Percentiles rank a stretch among this genome's conserved stretches.
These are phyloP conservation scores for Alternaria novae-zelandiae DNA, from an alignment of 2,329 filamentous ascomycete species.

Conservation along the genomic window DNA sequence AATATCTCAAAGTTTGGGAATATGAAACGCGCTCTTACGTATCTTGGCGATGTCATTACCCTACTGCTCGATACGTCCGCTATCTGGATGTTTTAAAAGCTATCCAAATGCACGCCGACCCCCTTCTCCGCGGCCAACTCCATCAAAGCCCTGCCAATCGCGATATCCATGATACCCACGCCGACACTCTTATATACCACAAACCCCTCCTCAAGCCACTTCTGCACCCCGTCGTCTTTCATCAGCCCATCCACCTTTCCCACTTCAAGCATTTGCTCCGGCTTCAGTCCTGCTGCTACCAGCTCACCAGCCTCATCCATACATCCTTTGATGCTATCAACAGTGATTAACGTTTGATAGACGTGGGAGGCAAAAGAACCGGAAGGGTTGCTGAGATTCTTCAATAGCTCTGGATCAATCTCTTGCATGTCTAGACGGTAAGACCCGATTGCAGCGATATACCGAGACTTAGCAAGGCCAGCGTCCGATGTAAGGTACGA, in stretches of 20 bases:
- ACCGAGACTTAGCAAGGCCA: constrained; percentile 18
- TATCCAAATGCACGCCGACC: constrained; percentile 13
- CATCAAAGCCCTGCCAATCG: constrained; percentile 44
- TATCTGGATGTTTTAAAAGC: constrained; percentile 7
- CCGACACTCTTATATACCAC: constrained; percentile 60
- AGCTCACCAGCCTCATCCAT: constrained; percentile 57
- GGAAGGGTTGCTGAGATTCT: constrained; percentile 15
- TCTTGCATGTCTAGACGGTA: constrained; percentile 55
- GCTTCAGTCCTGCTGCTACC: constrained; percentile 47
- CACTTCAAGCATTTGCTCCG: constrained; percentile 19
- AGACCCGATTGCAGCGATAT: constrained; percentile 38
- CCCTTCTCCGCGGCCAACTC: constrained; percentile 21
- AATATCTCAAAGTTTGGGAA: neutral
- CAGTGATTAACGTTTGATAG: constrained; percentile 19
- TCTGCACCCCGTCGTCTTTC: neutral
- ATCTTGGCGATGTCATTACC: too few species aligned
- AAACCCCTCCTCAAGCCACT: constrained; percentile 43
- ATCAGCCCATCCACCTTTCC: constrained; percentile 7
- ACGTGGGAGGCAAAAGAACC: neutral
- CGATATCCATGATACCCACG: constrained; percentile 59
- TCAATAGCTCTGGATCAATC: constrained; percentile 53
- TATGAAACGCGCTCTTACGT: too few species aligned
- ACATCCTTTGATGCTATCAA: constrained; percentile 49
- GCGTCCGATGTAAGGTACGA: constrained; percentile 35
- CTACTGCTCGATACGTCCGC: neutral